These are phyloP conservation scores for Agarophyton chilense DNA, from an alignment of 23 red algal species.

Conservation along the genomic window DNA sequence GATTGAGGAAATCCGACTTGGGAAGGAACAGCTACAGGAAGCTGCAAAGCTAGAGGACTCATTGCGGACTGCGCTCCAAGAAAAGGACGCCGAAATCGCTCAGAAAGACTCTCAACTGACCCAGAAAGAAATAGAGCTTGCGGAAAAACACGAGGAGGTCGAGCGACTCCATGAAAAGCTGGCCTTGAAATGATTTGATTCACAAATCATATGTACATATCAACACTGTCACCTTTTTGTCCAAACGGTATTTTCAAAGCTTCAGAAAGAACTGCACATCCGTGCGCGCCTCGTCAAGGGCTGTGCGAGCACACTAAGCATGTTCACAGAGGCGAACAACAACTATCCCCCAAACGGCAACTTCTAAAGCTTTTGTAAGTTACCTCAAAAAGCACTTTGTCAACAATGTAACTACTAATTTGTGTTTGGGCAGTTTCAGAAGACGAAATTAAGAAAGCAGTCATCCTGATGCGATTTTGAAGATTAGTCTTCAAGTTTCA, in stretches of 20 bases:
- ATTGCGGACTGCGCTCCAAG: background rate
- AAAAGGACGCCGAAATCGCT: background rate
- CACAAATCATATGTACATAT: background rate
- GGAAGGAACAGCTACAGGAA: conserved; percentile 25
- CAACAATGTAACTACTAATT: too few species aligned
- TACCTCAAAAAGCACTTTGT: too few species aligned
- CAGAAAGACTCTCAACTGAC: conserved; percentile 33
- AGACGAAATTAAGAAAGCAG: too few species aligned
- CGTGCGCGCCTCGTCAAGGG: too few species aligned
- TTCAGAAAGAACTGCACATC: too few species aligned
- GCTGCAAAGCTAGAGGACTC: conserved; percentile 7
- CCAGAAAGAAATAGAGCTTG: background rate
- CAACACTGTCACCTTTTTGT: background rate
- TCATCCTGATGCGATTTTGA: too few species aligned
- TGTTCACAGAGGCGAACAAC: too few species aligned
- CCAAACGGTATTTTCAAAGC: background rate
- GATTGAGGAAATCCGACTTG: conserved; percentile 29
- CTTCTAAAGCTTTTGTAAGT: too few species aligned
- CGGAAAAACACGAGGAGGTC: background rate
- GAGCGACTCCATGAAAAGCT: conserved; percentile 22
- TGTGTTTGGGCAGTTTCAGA: too few species aligned
- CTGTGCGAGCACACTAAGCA: too few species aligned
- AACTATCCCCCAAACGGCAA: too few species aligned
- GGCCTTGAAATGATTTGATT: background rate
- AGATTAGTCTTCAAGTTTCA: too few species aligned